Percentiles rank a stretch among this genome's conserved stretches.
These are phyloP conservation scores for Geotrichum ghanense DNA, from an alignment of 805 yeast genomes.

Conservation along the genomic window DNA sequence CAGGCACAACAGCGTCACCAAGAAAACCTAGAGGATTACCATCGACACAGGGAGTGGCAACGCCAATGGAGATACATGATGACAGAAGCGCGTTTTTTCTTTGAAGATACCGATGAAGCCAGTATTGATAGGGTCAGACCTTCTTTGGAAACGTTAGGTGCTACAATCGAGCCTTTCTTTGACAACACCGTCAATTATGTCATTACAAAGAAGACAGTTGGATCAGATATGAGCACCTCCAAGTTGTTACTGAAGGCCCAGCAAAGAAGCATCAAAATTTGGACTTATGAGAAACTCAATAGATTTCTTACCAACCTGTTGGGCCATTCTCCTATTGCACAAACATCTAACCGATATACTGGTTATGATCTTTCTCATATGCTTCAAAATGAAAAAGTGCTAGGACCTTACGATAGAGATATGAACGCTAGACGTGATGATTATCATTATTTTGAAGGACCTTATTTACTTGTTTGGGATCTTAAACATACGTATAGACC, in stretches of 20 bases:
- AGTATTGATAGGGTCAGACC: slow-evolving; percentile 19
- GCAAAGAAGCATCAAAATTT: slow-evolving; percentile 58
- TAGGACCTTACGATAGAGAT: slow-evolving; percentile 83
- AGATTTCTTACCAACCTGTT: slow-evolving; percentile 52
- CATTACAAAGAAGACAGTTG: slow-evolving; percentile 49
- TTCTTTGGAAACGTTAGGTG: slow-evolving; percentile 22
- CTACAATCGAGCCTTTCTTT: slow-evolving; percentile 45
- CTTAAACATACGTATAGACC: slow-evolving; percentile 69
- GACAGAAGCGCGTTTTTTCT: slow-evolving; percentile 47
- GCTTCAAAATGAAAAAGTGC: slow-evolving; percentile 71
- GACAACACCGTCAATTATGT: slow-evolving; percentile 62
- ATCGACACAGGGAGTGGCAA: slow-evolving; percentile 36
- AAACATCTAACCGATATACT: background rate
- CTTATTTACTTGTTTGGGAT: slow-evolving; percentile 72
- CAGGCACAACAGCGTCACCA: too few relatives aligned
- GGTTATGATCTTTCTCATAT: slow-evolving; percentile 43
- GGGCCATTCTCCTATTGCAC: slow-evolving; percentile 6
- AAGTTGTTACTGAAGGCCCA: slow-evolving; percentile 62
- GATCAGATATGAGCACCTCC: slow-evolving; percentile 28
- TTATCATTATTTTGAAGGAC: slow-evolving; percentile 64
- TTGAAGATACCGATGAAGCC: slow-evolving; percentile 36
- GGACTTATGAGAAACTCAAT: slow-evolving; percentile 79
- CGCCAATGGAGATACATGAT: slow-evolving; percentile 51
- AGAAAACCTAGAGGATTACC: background rate
- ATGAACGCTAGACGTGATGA: slow-evolving; percentile 79